A percentile compares a stretch with the other conserved stretches of the same genome.
phyloP scores from a whole-genome alignment of 768 basidiomycete genomes.

The Gloeopeniophorella convolvens region DNA sequence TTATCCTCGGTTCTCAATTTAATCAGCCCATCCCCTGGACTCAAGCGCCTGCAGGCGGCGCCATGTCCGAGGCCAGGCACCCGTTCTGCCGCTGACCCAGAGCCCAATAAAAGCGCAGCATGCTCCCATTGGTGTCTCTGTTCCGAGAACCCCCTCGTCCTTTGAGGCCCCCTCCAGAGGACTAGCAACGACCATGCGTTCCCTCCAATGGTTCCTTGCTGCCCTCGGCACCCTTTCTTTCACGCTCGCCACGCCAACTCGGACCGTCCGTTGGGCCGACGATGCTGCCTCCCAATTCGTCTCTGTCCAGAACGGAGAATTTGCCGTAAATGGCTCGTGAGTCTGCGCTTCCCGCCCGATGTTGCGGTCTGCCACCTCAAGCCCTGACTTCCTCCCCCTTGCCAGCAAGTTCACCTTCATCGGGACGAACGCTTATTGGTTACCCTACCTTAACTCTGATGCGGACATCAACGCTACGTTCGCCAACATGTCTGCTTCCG shows the following conservation, averaged over 20 bases:
- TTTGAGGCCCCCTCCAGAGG: background rate
- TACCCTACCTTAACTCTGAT: conserved; percentile 45
- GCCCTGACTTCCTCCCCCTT: background rate
- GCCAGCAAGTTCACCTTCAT: conserved; percentile 32
- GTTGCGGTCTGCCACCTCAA: too few species aligned
- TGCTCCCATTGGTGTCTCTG: too few species aligned
- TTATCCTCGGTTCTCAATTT: too few species aligned
- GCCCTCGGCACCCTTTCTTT: conserved; percentile 2
- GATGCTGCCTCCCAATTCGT: conserved; percentile 1
- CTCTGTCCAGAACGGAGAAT: background rate
- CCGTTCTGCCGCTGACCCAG: too few species aligned
- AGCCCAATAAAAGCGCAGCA: too few species aligned
- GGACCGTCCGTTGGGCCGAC: background rate
- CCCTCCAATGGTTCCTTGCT: conserved; percentile 1
- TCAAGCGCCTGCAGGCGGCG: too few species aligned
- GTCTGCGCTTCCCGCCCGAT: background rate
- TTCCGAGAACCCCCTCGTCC: too few species aligned
- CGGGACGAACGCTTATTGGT: conserved; percentile 66
- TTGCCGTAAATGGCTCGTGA: conserved; percentile 12
- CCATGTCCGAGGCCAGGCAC: too few species aligned
- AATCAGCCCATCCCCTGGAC: too few species aligned
- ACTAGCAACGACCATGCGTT: conserved; percentile 10
- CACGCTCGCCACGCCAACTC: conserved; percentile 3
- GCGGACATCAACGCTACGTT: conserved; percentile 54
- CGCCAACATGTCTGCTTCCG: conserved; percentile 47